Percentiles rank a stretch among this genome's conserved stretches.
Conservation (phyloP, 257 asterid species). For the Craterostigma plantagineum region DNA sequence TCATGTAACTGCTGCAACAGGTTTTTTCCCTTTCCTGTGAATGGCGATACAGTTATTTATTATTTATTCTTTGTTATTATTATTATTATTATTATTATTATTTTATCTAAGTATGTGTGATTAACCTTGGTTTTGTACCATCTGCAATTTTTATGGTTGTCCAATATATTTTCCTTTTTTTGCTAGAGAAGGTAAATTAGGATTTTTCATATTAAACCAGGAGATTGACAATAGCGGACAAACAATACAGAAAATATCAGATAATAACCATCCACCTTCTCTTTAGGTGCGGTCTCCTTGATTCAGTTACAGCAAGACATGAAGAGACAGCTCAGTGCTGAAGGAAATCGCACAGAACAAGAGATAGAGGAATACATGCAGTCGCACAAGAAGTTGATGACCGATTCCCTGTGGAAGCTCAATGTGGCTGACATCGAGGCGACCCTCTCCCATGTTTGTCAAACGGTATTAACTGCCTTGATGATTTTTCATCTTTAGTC, state of each 20-base stretch:
- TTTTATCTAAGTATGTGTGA: too few species aligned
- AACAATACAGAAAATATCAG: slow-evolving; percentile 11
- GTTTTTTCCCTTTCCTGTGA: slow-evolving; percentile 10
- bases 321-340: slow-evolving; percentile 69
- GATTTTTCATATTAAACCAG: slow-evolving; percentile 6
- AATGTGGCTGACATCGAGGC: slow-evolving; percentile 94
- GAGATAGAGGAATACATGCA: slow-evolving; percentile 86
- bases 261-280: slow-evolving; percentile 4
- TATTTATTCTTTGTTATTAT: too few species aligned
- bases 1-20: slow-evolving; percentile 98
- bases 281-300: slow-evolving; percentile 84
- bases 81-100: too few species aligned
- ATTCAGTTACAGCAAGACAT: slow-evolving; percentile 93
- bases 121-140: too few species aligned
- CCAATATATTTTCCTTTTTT: too few species aligned
- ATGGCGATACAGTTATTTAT: too few species aligned
- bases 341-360: slow-evolving; percentile 80
- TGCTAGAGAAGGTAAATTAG: too few species aligned
- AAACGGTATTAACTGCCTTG: too few species aligned
- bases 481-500: too few species aligned
- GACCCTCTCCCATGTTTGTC: slow-evolving; percentile 85
- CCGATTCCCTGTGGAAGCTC: slow-evolving; percentile 94
- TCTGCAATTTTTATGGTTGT: too few species aligned
- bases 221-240: too few species aligned
- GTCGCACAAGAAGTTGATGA: slow-evolving; percentile 86